phyloP scores from a whole-genome alignment of 345 rosid genomes.

The Passiflora organensis region DNA sequence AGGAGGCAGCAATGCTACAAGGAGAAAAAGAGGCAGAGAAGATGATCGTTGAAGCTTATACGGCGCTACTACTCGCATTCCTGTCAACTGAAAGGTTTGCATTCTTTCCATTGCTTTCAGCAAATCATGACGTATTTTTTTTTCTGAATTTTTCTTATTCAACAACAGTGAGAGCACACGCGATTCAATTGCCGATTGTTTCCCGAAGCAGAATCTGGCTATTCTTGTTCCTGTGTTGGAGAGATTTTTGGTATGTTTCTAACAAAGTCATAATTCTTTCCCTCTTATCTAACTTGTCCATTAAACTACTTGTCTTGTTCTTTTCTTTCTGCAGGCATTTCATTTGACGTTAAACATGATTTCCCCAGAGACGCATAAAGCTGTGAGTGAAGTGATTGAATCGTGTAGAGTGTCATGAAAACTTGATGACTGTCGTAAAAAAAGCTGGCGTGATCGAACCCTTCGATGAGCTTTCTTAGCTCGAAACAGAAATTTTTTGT shows the following conservation, averaged over 20 bases:
- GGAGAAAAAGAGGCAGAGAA: conserved; percentile 98
- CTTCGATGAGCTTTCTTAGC: conserved; percentile 20
- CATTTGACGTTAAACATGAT: conserved; percentile 89
- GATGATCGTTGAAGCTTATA: conserved; percentile 95
- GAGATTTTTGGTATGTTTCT: conserved; percentile 88
- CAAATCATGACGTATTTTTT: conserved; percentile 8
- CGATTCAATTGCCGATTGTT: conserved; percentile 62
- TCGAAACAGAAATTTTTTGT: conserved; percentile 32
- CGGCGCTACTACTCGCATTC: conserved; percentile 93
- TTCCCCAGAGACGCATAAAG: conserved; percentile 85
- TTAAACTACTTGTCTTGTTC: too few relatives aligned
- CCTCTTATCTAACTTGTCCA: too few relatives aligned
- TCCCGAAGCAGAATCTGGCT: conserved; percentile 61
- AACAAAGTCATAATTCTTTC: not conserved
- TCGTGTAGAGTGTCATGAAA: conserved; percentile 59
- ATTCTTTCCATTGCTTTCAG: not conserved
- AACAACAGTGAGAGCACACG: conserved; percentile 64
- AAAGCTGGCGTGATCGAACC: conserved; percentile 82
- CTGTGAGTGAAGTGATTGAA: conserved; percentile 85
- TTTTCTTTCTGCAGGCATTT: conserved; percentile 51
- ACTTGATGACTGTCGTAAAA: conserved; percentile 75
- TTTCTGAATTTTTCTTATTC: not conserved
- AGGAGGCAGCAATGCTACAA: conserved; percentile 69
- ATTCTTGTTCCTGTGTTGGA: conserved; percentile 87
- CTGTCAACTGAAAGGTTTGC: conserved; percentile 90